phyloP scores from a whole-genome alignment of 2,329 filamentous ascomycete species.

The Talaromyces funiculosus region DNA sequence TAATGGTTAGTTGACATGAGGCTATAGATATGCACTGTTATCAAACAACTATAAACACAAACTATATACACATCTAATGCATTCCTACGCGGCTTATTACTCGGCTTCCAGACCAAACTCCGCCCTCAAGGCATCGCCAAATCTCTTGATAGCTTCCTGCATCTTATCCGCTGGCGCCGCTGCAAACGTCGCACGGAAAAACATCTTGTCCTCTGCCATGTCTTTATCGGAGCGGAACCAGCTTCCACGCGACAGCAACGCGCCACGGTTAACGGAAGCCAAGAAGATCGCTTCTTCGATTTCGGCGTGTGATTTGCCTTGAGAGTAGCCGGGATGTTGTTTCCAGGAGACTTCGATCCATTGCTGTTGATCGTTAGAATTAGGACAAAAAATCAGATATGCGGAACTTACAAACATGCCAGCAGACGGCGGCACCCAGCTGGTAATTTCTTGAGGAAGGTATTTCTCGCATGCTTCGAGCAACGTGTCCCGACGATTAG shows the following conservation, averaged over 20 bases:
- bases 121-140: constrained; percentile 67
- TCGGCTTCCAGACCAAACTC: constrained; percentile 54
- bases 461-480: constrained; percentile 71
- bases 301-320: constrained; percentile 33
- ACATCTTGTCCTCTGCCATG: constrained; percentile 58
- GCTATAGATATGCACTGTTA: neutral
- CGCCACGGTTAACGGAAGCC: constrained; percentile 66
- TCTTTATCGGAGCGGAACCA: constrained; percentile 82
- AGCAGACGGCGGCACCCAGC: constrained; percentile 70
- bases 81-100: too few species aligned
- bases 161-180: constrained; percentile 68
- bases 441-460: constrained; percentile 65
- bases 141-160: constrained; percentile 64
- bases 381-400: too few species aligned
- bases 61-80: neutral
- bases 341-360: constrained; percentile 46
- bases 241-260: constrained; percentile 75
- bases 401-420: constrained; percentile 81
- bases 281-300: constrained; percentile 87
- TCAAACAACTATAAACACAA: neutral
- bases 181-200: constrained; percentile 86
- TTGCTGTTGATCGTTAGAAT: constrained; percentile 27
- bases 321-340: constrained; percentile 38
- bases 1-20: neutral
- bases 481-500: constrained; percentile 68